A percentile compares a stretch with the other conserved stretches of the same genome.
Evolutionary conservation across 192 early-diverging fungal genomes (phyloP).

Genomic region (Lobulomyces angularis): DNA sequence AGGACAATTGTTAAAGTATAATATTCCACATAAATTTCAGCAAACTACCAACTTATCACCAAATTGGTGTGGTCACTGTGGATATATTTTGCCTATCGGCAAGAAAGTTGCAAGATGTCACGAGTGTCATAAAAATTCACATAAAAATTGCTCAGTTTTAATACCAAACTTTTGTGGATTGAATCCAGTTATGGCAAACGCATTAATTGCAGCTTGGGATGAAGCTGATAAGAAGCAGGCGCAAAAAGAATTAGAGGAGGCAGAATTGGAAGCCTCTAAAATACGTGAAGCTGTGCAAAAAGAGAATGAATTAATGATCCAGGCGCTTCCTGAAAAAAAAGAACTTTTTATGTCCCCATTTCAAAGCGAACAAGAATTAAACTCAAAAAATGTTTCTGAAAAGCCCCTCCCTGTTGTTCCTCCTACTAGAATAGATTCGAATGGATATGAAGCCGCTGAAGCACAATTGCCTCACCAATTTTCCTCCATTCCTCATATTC

Average conservation of each 20-base stretch:
- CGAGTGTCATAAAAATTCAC: conserved; percentile 23
- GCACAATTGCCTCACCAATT: conserved; percentile 5
- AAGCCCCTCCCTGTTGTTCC: background rate
- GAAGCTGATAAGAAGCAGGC: conserved; percentile 21
- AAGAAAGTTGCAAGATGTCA: conserved; percentile 20
- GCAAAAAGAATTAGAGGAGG: conserved; percentile 30
- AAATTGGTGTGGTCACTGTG: conserved; percentile 95
- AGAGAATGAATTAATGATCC: conserved; percentile 1
- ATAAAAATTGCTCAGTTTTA: conserved; percentile 25
- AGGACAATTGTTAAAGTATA: conserved; percentile 58
- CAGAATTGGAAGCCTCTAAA: too few relatives aligned
- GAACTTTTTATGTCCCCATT: background rate
- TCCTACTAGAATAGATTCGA: background rate
- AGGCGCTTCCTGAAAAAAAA: background rate
- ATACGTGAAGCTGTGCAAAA: conserved; percentile 7
- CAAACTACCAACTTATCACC: conserved; percentile 65
- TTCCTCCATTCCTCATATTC: background rate
- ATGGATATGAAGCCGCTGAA: background rate
- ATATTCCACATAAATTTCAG: conserved; percentile 93
- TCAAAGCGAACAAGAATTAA: too few relatives aligned
- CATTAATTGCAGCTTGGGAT: conserved; percentile 29
- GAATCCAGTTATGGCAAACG: conserved; percentile 22
- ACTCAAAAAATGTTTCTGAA: too few relatives aligned
- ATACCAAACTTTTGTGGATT: conserved; percentile 34
- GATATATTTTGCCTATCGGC: conserved; percentile 48